Evolutionary conservation across 306 rosid genomes (phyloP), one percentile per base, ranked within the genome.

Genomic region (Cucurbita argyrosperma): DNA sequence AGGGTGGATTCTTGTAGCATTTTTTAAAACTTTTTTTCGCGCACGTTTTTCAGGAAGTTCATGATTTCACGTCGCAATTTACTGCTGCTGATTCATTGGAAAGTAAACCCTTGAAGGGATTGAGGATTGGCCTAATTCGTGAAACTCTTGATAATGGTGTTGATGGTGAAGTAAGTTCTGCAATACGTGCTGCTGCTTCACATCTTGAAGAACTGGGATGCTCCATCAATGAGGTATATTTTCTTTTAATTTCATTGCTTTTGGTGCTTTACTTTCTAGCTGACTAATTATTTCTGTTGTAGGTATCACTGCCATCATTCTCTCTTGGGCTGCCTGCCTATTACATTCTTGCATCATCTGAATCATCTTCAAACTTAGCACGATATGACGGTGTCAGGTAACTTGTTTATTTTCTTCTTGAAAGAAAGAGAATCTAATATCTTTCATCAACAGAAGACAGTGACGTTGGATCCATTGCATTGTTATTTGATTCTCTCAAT

Each of bases 251-350:
- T 70, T 60, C 42, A 37, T 69, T 10, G 76, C 63, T 77, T 57
- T 18, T 75, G 3, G 8, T 80, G 74, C 78, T 76, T 52, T 39
- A 21, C 77, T 74, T 77, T 39, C 42, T 74, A 38, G 63, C 30
- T 37, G 10, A n/a, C 56, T 53, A 38, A 4, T 73, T 12, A 26
- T 49, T 81, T 18, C 81, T 81, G 69, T 50, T 76, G 80, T 87
- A 94, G 99, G 88, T 94, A 73, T 88, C 97, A 79, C 76, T 94
- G 76, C 99, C 97, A 57, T 89, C 97, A 58, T 94, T 94, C 82
- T 86, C 99, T 59, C 97, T 94, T 83, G 99, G 99, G 46, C 82
- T 91, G 85, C 97, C 99, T 42, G 96, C 99, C n/a, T 94, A 94
- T 79, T 94, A 94, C 79, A 81, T 94, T 79, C 87, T 94, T 70